Percentiles rank a stretch among this genome's conserved stretches.
Conservation (phyloP, 1,284 basidiomycete species). For the Austroboletus niveus region DNA sequence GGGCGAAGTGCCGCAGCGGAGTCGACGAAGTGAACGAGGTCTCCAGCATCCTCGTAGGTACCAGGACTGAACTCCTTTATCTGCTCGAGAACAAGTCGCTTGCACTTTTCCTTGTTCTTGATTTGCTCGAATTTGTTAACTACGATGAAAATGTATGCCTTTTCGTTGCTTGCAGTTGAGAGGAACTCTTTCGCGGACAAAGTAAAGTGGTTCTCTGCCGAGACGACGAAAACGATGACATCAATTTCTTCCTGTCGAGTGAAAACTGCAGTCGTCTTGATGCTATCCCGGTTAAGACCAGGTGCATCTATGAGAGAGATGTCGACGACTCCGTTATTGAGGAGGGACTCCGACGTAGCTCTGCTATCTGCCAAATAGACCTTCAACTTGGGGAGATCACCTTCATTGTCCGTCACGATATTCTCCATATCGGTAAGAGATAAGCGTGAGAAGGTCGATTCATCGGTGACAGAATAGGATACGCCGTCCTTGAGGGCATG, state of each 20-base stretch:
- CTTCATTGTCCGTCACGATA: constrained; percentile 80
- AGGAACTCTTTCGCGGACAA: constrained; percentile 96
- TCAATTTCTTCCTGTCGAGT: constrained; percentile 98
- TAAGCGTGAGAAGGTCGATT: constrained; percentile 74
- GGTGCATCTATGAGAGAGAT: constrained; percentile 99
- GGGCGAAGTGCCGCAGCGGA: constrained; percentile 69
- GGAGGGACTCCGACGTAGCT: constrained; percentile 74
- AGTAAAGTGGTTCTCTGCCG: constrained; percentile 98
- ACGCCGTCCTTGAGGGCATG: constrained; percentile 72
- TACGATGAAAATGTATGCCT: constrained; percentile 97
- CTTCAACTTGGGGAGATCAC: constrained; percentile 72
- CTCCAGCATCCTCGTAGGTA: constrained; percentile 88
- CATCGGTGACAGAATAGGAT: constrained; percentile 72
- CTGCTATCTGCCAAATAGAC: constrained; percentile 81
- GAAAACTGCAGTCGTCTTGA: constrained; percentile 96
- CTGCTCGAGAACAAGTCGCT: constrained; percentile 88
- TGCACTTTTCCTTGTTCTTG: constrained; percentile 93
- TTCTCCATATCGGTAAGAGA: constrained; percentile 74
- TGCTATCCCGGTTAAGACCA: constrained; percentile 92
- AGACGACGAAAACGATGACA: constrained; percentile 97
- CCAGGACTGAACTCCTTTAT: constrained; percentile 90
- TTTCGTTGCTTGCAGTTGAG: constrained; percentile 91
- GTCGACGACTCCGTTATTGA: constrained; percentile 95
- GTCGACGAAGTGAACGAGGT: constrained; percentile 98
- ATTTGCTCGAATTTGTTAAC: constrained; percentile 99